Base-by-base conservation (phyloP, 2,329 filamentous ascomycete genomes). In the Fusarium sp. region DNA sequence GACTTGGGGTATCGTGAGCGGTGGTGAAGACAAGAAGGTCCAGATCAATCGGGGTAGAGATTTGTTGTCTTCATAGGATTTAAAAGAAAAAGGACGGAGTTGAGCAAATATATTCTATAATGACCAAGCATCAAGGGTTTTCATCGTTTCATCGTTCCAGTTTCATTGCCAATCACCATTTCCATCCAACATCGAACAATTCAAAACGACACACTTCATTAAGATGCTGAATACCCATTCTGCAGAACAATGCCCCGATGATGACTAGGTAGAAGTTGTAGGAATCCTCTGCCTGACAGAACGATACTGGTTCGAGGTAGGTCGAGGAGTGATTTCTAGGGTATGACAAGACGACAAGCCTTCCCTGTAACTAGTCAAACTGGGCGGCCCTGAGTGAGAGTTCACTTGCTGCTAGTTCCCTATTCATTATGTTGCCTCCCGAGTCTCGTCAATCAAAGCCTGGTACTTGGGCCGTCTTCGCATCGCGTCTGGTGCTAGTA, bases 1-100 rank as follows among this genome's bases (percentile, higher is more conserved):
- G 81, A 90, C 91, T 8, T 91, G 97, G 80, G 97, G 97, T 1
- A 96, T 99, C 81, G 93, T 98, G 52, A 97, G 94, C 79, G 95
- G 88, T 50, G 95, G 96, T 18, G 95, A 98, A 88, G 97, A 99
- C 81, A 98, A 97, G 86, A 92, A 91, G 85, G 92, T 99, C 78
- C 97, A 99, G 86, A 91, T 99, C 70, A 98, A 99, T 83, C 88
- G 89, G 76, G 92, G 91, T 20, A 87, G 89, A 72, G 88, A 86
- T 67, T 75, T 90, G 50, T 79, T 89, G 52, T 79, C 81, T 37
- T 79, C 80, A 80, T 85, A 81, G 75, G 73, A 52, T 67, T 69
- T 70, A 71, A 48, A 50, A 45, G 29, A 58, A 62, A 61, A 64
- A 65, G 61, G 50, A 52, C 35, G 43, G 69, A 76, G 69, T 31